A percentile compares a stretch with the other conserved stretches of the same genome.
These are phyloP conservation scores for Rubia yunnanensis DNA, from an alignment of 257 asterid genomes.

Conservation along the genomic window DNA sequence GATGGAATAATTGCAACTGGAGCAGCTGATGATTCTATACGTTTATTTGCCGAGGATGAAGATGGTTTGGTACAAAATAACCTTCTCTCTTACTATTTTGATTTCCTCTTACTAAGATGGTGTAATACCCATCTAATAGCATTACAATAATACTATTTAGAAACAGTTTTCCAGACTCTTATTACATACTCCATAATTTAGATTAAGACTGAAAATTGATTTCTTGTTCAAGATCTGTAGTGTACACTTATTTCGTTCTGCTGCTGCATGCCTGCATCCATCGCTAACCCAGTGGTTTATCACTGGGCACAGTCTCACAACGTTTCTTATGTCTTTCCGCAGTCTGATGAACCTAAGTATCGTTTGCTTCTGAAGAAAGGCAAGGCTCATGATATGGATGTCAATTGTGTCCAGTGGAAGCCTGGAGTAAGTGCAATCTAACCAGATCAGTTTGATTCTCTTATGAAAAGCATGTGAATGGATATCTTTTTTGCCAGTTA, in stretches of 20 bases:
- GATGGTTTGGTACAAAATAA: slow-evolving; percentile 42
- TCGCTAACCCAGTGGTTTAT: background rate
- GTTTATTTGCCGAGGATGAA: slow-evolving; percentile 64
- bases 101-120: background rate
- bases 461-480: slow-evolving; percentile 3
- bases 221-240: background rate
- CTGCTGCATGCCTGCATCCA: background rate
- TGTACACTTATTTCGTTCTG: background rate
- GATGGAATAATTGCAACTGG: slow-evolving; percentile 78
- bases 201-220: background rate
- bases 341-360: slow-evolving; percentile 64
- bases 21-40: slow-evolving; percentile 89
- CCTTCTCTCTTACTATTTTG: slow-evolving; percentile 7
- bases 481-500: background rate
- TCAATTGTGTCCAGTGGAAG: slow-evolving; percentile 81
- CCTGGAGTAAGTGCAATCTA: slow-evolving; percentile 39
- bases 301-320: background rate
- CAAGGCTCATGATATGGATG: slow-evolving; percentile 88
- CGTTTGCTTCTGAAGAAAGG: slow-evolving; percentile 64
- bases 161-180: background rate
- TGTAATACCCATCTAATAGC: too few relatives aligned
- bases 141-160: too few relatives aligned
- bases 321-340: slow-evolving; percentile 15
- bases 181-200: background rate
- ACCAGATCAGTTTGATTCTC: background rate